Percentiles rank a stretch among this genome's conserved stretches.
Evolutionary conservation across 345 rosid genomes (phyloP).

Genomic region (Bruguiera gymnorhiza): DNA sequence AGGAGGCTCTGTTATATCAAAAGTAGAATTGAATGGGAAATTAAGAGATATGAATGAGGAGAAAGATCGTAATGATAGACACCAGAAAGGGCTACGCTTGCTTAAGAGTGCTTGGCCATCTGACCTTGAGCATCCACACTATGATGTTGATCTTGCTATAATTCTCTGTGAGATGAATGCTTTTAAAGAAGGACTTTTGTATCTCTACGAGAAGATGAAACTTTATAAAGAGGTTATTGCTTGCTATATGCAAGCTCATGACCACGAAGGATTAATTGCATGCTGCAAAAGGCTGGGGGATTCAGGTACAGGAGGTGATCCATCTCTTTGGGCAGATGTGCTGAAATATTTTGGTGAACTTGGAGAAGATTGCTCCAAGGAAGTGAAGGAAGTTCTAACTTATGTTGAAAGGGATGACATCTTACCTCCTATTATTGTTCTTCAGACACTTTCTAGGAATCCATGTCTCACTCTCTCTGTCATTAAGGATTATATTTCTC

Average conservation of each 20-base stretch:
- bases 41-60: constrained; percentile 33
- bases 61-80: constrained; percentile 54
- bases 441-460: constrained; percentile 85
- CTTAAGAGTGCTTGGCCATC: constrained; percentile 77
- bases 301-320: constrained; percentile 89
- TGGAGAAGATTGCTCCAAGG: constrained; percentile 97
- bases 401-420: constrained; percentile 92
- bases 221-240: constrained; percentile 93
- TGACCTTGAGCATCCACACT: constrained; percentile 85
- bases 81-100: constrained; percentile 65
- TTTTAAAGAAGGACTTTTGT: constrained; percentile 79
- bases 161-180: constrained; percentile 95
- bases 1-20: constrained; percentile 31
- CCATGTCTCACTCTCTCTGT: constrained; percentile 95
- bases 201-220: constrained; percentile 93
- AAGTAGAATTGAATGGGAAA: constrained; percentile 44
- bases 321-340: constrained; percentile 98
- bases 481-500: constrained; percentile 88
- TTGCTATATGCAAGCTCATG: constrained; percentile 97
- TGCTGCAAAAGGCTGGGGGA: constrained; percentile 95
- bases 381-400: constrained; percentile 87
- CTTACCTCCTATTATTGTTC: constrained; percentile 93
- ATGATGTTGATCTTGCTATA: constrained; percentile 95
- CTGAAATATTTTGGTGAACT: constrained; percentile 96
- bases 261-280: constrained; percentile 88